Evolutionary conservation across 1,284 basidiomycete species (phyloP).

Genomic region (Ustilago vetiveriae): DNA sequence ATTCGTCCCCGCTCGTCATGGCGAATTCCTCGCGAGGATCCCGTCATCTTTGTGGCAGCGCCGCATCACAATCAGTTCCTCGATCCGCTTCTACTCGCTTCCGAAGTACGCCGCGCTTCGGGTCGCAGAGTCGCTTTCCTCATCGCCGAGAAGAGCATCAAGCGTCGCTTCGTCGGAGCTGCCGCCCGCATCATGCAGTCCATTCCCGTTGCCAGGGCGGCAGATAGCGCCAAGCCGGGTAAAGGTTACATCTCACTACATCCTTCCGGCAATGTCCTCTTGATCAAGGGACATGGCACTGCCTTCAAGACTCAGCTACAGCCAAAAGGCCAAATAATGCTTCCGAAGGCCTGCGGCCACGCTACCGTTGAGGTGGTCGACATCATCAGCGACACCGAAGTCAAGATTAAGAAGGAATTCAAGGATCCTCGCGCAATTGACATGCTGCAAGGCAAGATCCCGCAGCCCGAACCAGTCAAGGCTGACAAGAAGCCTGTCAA

Average conservation of each 20-base stretch:
- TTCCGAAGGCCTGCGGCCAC: constrained; percentile 83
- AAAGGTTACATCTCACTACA: constrained; percentile 80
- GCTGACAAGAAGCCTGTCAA: constrained; percentile 24
- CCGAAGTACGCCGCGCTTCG: constrained; percentile 85
- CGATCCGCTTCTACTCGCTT: constrained; percentile 87
- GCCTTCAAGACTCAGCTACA: constrained; percentile 80
- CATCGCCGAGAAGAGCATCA: constrained; percentile 91
- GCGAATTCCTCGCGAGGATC: constrained; percentile 87
- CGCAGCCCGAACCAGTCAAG: constrained; percentile 28
- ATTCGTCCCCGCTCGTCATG: constrained; percentile 92
- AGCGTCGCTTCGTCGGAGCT: constrained; percentile 81
- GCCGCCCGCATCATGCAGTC: constrained; percentile 83
- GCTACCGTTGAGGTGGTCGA: constrained; percentile 85
- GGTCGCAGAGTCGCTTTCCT: constrained; percentile 86
- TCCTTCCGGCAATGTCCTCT: constrained; percentile 69
- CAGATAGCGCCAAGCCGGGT: constrained; percentile 84
- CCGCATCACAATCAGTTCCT: constrained; percentile 98
- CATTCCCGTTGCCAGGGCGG: constrained; percentile 85
- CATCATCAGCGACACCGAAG: constrained; percentile 85
- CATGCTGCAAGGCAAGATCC: constrained; percentile 58
- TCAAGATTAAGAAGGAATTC: constrained; percentile 85
- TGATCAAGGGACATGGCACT: constrained; percentile 83
- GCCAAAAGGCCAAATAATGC: constrained; percentile 85
- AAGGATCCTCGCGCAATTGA: constrained; percentile 62
- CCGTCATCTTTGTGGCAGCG: constrained; percentile 94